phyloP scores from a whole-genome alignment of 2,329 filamentous ascomycete genomes.

The Coniosporium tulheliwenetii region DNA sequence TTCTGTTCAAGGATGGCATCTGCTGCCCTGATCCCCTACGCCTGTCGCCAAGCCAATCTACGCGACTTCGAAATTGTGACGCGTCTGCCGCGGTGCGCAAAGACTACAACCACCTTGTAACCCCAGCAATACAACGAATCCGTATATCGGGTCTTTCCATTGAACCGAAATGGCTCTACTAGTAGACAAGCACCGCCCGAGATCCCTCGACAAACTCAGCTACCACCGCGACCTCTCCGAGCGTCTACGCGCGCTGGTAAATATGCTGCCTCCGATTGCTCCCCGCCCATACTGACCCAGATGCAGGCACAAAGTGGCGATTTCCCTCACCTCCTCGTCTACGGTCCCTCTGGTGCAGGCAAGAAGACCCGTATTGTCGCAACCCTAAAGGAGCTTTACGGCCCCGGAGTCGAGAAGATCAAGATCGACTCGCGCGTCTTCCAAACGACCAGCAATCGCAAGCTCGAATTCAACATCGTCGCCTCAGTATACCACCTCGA shows the following conservation, averaged over 20 bases:
- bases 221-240: conserved; percentile 85
- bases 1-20: too few relatives aligned
- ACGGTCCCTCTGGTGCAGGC: conserved; percentile 88
- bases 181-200: conserved; percentile 52
- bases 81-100: too few relatives aligned
- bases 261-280: conserved; percentile 10
- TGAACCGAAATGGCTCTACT: conserved; percentile 39
- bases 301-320: conserved; percentile 83
- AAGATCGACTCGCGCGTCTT: conserved; percentile 97
- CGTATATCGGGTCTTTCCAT: too few relatives aligned
- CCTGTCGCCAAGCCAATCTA: too few relatives aligned
- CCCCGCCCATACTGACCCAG: conserved; percentile 4
- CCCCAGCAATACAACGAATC: too few relatives aligned
- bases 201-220: conserved; percentile 60
- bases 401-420: conserved; percentile 97
- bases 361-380: conserved; percentile 97
- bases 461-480: conserved; percentile 98
- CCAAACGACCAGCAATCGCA: conserved; percentile 87
- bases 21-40: too few relatives aligned
- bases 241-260: conserved; percentile 70
- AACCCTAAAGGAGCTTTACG: conserved; percentile 87
- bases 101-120: too few relatives aligned
- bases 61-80: too few relatives aligned
- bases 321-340: conserved; percentile 94
- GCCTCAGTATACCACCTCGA: conserved; percentile 95